Conservation (phyloP, 306 rosid species). For the Cicer judaicum region DNA sequence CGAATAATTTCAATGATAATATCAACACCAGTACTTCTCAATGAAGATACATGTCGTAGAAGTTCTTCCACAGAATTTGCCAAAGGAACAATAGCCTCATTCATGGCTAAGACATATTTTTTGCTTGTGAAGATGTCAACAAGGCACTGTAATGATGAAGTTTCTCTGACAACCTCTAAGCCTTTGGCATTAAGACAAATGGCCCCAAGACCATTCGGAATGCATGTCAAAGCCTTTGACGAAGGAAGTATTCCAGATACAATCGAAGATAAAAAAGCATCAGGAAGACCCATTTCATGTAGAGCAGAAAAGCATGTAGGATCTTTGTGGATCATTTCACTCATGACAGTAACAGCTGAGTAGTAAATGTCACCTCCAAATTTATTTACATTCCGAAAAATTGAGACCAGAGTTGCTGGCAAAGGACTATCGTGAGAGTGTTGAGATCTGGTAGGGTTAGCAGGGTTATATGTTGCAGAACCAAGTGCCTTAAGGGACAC, state of each 20-base stretch:
- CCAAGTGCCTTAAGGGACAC: conserved; percentile 95
- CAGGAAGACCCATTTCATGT: conserved; percentile 95
- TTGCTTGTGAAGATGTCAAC: conserved; percentile 85
- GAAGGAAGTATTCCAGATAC: conserved; percentile 86
- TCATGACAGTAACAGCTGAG: conserved; percentile 97
- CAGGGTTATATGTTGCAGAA: conserved; percentile 87
- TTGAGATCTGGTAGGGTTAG: conserved; percentile 72
- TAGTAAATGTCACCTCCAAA: conserved; percentile 96
- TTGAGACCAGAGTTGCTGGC: conserved; percentile 70
- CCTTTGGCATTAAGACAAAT: conserved; percentile 94
- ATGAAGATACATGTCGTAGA: conserved; percentile 84
- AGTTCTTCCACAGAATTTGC: conserved; percentile 98
- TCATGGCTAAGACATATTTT: conserved; percentile 79
- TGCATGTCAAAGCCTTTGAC: conserved; percentile 84
- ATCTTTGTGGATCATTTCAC: conserved; percentile 97
- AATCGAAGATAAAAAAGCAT: conserved; percentile 87
- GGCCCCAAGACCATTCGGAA: conserved; percentile 97
- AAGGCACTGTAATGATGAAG: conserved; percentile 74
- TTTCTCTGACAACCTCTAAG: conserved; percentile 82
- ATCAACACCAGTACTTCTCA: conserved; percentile 89
- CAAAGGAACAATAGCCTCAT: conserved; percentile 92
- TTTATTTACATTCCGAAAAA: conserved; percentile 75
- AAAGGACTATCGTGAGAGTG: conserved; percentile 72
- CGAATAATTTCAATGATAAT: conserved; percentile 81
- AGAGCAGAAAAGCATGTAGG: conserved; percentile 83